Base-by-base conservation (phyloP, 805 yeast species). In the Saccharomycopsis amapae region DNA sequence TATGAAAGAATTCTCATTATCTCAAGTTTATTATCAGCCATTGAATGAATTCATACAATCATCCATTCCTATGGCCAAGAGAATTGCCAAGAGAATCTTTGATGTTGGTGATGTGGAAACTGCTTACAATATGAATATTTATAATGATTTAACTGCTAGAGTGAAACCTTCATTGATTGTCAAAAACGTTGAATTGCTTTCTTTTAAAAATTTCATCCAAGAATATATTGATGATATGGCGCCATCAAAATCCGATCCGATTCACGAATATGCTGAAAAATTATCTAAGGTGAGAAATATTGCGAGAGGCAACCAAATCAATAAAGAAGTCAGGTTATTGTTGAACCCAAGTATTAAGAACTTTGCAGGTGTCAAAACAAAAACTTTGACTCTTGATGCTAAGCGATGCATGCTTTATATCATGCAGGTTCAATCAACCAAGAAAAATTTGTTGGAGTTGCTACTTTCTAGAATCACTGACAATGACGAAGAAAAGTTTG, bases 341-440 rank as follows among this genome's bases (percentile, higher is more conserved):
- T 51, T 62, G 23, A 67, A 64, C 10, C 70, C 79, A 0, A 57
- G 68, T 38, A 57, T 62, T 5, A 75, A 72, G 50, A 58, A 60
- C 17, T 69, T 68, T 30, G 72, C 73, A 51, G 85, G 82, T 43
- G 73, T 79, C 1, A 81, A 79, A 56, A 62, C 72, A 32, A 74
- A 73, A 43, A 66, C 82, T 4, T 63, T 85, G 25, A 67, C 81
- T 56, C 73, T 86, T 44, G 88, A 86, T 57, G 87, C 84, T 0
- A 90, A 90, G 60, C 69, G 95, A 51, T 82, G 88, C 54, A 65
- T 89, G n/a, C 64, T 83, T 13, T 87, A 87, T 58, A 78, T 90
- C 56, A 77, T 89, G 51, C 79, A 88, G 53, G 85, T 93, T 4
- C 97, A 93, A 66, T 71, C 69, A 37, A 73, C 75, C 10, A 80